Evolutionary conservation across 306 rosid genomes (phyloP), one percentile per base, ranked within the genome.

Genomic region (Cucurbita ficifolia): DNA sequence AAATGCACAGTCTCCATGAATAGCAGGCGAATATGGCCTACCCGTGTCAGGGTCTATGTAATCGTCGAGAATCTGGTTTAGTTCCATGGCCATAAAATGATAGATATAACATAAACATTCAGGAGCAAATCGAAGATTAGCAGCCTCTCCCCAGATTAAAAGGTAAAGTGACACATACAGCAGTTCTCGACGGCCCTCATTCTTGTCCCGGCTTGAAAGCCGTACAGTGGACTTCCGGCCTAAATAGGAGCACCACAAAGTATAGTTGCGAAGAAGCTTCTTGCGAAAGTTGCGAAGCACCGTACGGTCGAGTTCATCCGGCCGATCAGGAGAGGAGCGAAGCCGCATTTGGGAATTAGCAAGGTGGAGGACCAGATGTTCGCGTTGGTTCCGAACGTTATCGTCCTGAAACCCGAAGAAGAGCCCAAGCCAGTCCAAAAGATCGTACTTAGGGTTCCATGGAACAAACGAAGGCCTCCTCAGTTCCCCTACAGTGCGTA

Each of bases 271-370:
- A 49, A 93, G 96, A 18, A 93, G 81, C 78, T 90, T 93, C 7
- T 19, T 51, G 48, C 86, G 86, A 64, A 90, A 93, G 3, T 76
- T 51, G 12, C 77, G 80, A 5, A 93, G 83, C 17, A 93, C 96
- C 6, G 43, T 13, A 14, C 79, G 75, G 38, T 82, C 84, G n/a
- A 93, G 96, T 8, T 61, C 54, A 73, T 93, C 97, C 2, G 17
- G 68, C 12, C 56, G 9, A 5, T 53, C 6, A 0, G 92, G 96
- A 8, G 86, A 75, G 0, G 84, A 88, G 18, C 80, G 88, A 17
- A 90, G 84, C 8, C 94, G 97, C 98, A 93, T 90, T 90, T 93
- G 98, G 39, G 88, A 82, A 83, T 93, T 90, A 8, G 97, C 94
- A 3, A 93, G 83, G 79, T 93, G 98, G 60, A 93, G 98, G 8